Base-by-base conservation (phyloP, 2,329 filamentous ascomycete species). In the Setomelanomma holmii region DNA sequence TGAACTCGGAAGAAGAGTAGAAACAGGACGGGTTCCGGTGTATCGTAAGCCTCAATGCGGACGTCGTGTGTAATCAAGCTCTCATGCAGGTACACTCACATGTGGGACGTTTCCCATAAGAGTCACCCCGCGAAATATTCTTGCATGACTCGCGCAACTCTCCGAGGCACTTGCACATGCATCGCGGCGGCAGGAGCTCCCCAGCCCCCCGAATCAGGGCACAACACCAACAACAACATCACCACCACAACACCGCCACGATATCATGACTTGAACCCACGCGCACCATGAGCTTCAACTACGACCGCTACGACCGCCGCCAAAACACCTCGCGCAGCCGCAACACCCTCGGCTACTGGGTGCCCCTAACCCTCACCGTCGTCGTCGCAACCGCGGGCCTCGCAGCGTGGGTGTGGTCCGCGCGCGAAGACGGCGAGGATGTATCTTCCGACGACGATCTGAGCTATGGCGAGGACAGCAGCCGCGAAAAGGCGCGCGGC, bases 371-470 rank as follows among this genome's bases (percentile, higher is more conserved):
- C 60, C 77, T 96, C 60, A 97, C 93, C 43, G 86, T 96, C 52
- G 93, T 91, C 40, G 86, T 96, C 63, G 93, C 93, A 55, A 91
- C 93, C 19, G 87, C 90, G 49, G 92, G 93, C 27, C 78, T 96
- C 41, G 93, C 88, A 45, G 91, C 91, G 51, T 98, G 93, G 93
- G 86, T 93, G 55, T 96, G 92, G 92, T 96, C 89, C 74, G 92
- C 96, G 78, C 88, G 91, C 67, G 86, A 83, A 68, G 88, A 90
- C 61, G 84, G 88, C 52, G 88, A 91, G 46, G 88, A 92, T 22
- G 84, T 86, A 46, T 82, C 85, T 51, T 82, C 86, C 56, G 80
- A 82, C 57, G 63, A 66, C 34, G 64, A 67, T 45, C 69, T 75
- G 39, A 71, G 68, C 60, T 75, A 75, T 64, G 80, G 80, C 49